Conservation (phyloP, 179 eudicot genomes). For the Silene vulgaris region DNA sequence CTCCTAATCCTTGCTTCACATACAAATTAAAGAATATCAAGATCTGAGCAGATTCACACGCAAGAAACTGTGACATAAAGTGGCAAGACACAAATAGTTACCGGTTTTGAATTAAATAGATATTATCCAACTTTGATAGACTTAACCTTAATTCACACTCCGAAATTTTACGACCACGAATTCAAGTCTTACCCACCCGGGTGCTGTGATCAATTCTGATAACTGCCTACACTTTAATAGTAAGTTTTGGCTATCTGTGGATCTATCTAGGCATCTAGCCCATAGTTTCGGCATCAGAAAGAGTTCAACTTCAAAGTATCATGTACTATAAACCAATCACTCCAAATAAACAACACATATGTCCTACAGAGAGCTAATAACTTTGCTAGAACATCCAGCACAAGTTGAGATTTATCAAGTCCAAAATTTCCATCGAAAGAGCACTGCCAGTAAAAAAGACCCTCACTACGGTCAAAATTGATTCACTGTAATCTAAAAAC, state of each 20-base stretch:
- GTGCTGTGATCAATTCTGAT: neutral
- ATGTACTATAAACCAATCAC: neutral
- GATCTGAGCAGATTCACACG: neutral
- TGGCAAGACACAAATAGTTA: neutral
- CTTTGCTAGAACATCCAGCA: neutral
- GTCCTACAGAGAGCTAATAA: neutral
- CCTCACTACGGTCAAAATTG: neutral
- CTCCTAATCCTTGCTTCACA: neutral
- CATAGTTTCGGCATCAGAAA: neutral
- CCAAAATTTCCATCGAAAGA: neutral
- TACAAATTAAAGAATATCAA: neutral
- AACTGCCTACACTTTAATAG: neutral
- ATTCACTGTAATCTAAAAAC: neutral
- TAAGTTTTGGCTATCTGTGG: neutral
- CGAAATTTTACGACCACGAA: no score
- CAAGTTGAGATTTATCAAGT: no score
- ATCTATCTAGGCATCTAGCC: neutral
- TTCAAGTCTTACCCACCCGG: no score
- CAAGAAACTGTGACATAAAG: neutral
- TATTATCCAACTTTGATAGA: neutral
- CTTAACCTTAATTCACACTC: no score
- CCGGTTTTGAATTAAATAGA: neutral
- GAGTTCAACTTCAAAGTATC: neutral
- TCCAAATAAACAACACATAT: neutral
- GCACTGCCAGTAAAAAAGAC: neutral